Conservation (phyloP, 768 basidiomycete genomes). For the Mycena epipterygia region DNA sequence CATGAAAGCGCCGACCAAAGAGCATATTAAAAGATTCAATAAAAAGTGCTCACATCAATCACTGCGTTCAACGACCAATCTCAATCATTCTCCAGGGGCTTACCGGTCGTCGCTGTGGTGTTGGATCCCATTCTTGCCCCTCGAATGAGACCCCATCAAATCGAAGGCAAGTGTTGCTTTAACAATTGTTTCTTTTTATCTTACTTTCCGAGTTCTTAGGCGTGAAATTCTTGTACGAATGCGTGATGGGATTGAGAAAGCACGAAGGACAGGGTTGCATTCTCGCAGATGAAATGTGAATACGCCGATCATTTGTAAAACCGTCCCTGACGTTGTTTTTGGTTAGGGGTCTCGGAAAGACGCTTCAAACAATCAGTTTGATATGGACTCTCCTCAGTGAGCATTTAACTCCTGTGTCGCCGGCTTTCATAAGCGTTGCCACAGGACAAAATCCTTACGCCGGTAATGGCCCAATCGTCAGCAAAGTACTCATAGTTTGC, state of each 20-base stretch:
- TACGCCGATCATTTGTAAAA: constrained; percentile 24
- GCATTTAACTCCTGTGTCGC: constrained; percentile 39
- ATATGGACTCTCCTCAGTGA: constrained; percentile 93
- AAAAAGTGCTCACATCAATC: constrained; percentile 65
- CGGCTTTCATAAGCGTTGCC: constrained; percentile 7
- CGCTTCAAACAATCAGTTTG: constrained; percentile 92
- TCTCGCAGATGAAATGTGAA: constrained; percentile 95
- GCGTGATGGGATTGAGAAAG: constrained; percentile 93
- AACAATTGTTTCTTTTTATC: constrained; percentile 17
- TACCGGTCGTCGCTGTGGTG: constrained; percentile 84
- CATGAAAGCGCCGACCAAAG: constrained; percentile 83
- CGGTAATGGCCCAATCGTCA: constrained; percentile 65
- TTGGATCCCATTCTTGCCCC: constrained; percentile 88
- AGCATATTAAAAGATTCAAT: constrained; percentile 76
- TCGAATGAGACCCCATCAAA: constrained; percentile 89
- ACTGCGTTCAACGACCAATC: constrained; percentile 14
- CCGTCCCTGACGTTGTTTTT: constrained; percentile 28
- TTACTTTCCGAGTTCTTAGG: constrained; percentile 55
- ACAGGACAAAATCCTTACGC: constrained; percentile 89
- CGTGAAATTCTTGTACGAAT: constrained; percentile 93
- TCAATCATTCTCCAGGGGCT: constrained; percentile 57
- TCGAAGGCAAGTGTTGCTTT: constrained; percentile 70
- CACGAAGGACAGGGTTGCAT: constrained; percentile 96
- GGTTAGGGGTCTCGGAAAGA: constrained; percentile 95
- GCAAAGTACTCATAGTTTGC: constrained; percentile 93